Evolutionary conservation across 2,329 filamentous ascomycete genomes (phyloP).

Genomic region (Aspergillus japonicus): DNA sequence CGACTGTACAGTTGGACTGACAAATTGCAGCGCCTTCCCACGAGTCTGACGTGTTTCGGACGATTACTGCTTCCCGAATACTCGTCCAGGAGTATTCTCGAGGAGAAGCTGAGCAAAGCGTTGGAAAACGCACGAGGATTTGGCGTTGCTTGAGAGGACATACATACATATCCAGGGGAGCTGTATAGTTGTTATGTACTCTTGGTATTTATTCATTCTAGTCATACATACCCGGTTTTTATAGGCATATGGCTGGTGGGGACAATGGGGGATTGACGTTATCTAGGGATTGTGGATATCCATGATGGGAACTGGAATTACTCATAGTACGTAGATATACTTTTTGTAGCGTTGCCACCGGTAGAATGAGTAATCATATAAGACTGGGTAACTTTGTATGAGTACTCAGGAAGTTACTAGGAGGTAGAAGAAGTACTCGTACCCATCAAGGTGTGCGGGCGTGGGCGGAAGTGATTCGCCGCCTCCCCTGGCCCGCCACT

Average conservation of each 20-base stretch:
- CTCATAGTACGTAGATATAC: too few species aligned
- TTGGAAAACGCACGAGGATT: slow-evolving; percentile 87
- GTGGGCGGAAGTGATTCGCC: background rate
- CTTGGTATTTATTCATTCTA: background rate
- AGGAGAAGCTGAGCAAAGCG: slow-evolving; percentile 76
- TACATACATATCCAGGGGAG: background rate
- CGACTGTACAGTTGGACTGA: slow-evolving; percentile 2
- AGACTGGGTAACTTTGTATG: too few species aligned
- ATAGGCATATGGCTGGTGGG: background rate
- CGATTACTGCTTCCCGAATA: slow-evolving; percentile 85
- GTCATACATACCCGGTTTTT: background rate
- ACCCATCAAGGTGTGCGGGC: background rate
- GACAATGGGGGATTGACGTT: too few species aligned
- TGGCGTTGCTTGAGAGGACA: slow-evolving; percentile 64
- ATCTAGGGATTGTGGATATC: too few species aligned
- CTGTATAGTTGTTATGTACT: background rate
- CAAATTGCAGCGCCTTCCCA: slow-evolving; percentile 61
- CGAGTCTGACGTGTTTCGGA: slow-evolving; percentile 90
- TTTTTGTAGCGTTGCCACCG: too few species aligned
- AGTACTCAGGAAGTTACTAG: background rate
- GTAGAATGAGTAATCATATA: too few species aligned
- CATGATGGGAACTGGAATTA: too few species aligned
- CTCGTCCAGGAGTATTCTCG: slow-evolving; percentile 65
- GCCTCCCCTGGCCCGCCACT: slow-evolving; percentile 7
- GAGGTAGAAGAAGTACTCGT: background rate